Base-by-base conservation (phyloP, 352 stramenopile species). In the Phytophthora nicotianae region DNA sequence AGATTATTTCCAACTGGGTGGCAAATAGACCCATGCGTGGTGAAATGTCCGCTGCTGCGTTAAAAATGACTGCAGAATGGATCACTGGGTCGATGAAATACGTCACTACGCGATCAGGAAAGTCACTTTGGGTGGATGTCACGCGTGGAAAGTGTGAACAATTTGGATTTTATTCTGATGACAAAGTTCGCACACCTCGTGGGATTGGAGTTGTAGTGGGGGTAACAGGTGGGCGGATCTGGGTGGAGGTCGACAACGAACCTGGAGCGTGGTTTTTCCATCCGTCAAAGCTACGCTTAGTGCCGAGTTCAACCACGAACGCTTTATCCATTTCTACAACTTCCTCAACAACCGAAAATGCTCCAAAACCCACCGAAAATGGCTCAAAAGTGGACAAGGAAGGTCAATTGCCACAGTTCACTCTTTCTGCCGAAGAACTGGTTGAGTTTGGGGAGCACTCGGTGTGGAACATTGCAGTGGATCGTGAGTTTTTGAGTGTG, bases 171-270 rank as follows among this genome's bases (percentile, higher is more conserved):
- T 62, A 74, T 35, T 58, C 69, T 0, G 61, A 81, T 1, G 86
- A 95, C 13, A 71, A 72, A 29, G 88, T 97, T 27, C 74, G 83
- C 2, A 95, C 84, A 2, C 64, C 78, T 54, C 76, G 90, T n/a
- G 90, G 90, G 0, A 84, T 86, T 55, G 90, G 84, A 2, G 68
- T 69, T 7, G 74, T 97, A 0, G 38, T 94, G 2, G 90, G 90
- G 0, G 72, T 89, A 6, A 78, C 81, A 2, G 70, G 79, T 26
- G 63, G 68, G 11, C 72, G 81, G 5, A 50, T 96, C 7, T 97
- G 90, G 90, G 72, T 96, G 7, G 72, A 93, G 54, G 76, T 95
- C 0, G 90, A 97, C 19, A 85, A 72, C 1, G 84, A 96, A 17
- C 19, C 71, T 13, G 87, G 89, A 21, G 75, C 74, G 19, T 97